Evolutionary conservation across 345 rosid genomes (phyloP), one percentile per base, ranked within the genome.

Genomic region (Salix suchowensis): DNA sequence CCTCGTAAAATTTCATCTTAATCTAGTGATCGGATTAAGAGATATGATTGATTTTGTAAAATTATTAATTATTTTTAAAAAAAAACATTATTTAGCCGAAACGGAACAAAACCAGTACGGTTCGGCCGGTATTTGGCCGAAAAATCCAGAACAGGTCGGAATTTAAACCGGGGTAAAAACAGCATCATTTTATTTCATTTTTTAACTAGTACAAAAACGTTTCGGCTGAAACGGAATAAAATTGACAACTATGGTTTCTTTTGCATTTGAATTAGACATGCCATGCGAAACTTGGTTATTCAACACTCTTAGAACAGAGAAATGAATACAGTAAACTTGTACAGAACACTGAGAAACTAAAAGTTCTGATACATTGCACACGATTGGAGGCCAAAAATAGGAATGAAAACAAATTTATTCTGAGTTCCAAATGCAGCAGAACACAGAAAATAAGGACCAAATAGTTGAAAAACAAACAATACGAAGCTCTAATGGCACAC

Each of bases 101-200:
- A 32, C 34, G 5, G 34, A 32, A 32, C 34, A 5, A 32, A 32
- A 32, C 34, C 5, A 32, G 34, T 32, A 32, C 34, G 5, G 4
- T 32, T 32, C 34, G 34, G 5, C 4, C 34, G 0, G 5, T 32
- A 4, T 32, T 32, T 32, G 34, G 5, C 34, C 0, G 34, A 32
- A 32, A 3, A 32, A 3, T 32, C 0, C 34, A 2, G 5, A 32
- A 32, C 34, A 4, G 0, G 0, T 0, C 5, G 5, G 5, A 32
- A 32, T 32, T 32, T 32, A 32, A 32, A 32, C 34, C 34, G 5
- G 5, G 34, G 1, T 32, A 32, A 32, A 32, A 32, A 32, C 4
- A 4, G 3, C 0, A 0, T 0, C 1, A 0, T 32, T 32, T 32
- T 32, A 0, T 32, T 0, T 32, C 1, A 4, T 32, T 32, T 32